These are phyloP conservation scores for Cicer yamashitae DNA, from an alignment of 306 rosid genomes.

Conservation along the genomic window DNA sequence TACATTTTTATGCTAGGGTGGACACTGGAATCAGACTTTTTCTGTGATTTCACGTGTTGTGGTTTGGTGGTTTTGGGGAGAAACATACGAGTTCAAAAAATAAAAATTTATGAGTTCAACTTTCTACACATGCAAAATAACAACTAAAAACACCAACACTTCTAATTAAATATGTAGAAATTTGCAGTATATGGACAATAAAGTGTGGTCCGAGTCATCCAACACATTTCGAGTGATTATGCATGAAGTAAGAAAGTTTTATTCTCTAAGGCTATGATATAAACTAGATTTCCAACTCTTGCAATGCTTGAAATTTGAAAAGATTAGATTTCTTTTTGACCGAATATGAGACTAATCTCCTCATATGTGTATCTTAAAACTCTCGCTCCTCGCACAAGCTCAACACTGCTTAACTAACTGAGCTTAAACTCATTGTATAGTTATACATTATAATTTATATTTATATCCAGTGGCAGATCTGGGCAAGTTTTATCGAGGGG, in stretches of 20 bases:
- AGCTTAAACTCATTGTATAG: no score
- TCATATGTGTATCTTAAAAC: no score
- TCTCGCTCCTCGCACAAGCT: no score
- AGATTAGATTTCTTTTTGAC: conserved; percentile 3
- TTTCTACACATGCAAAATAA: no score
- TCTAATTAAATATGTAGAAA: no score
- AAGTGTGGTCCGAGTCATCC: background rate
- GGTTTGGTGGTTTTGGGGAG: no score
- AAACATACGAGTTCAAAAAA: no score
- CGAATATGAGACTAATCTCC: background rate
- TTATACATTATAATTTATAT: background rate
- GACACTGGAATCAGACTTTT: background rate
- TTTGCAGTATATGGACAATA: no score
- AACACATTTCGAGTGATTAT: background rate
- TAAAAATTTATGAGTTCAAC: no score
- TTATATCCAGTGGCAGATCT: background rate
- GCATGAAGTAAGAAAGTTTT: background rate
- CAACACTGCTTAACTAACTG: no score
- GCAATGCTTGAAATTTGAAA: background rate
- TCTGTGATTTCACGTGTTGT: background rate
- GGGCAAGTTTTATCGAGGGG: no score
- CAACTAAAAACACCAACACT: no score
- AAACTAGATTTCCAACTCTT: background rate
- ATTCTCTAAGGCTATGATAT: background rate
- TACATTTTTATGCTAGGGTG: background rate